Evolutionary conservation across 192 early-diverging fungal genomes (phyloP).

Genomic region (Entomortierella beljakovae): DNA sequence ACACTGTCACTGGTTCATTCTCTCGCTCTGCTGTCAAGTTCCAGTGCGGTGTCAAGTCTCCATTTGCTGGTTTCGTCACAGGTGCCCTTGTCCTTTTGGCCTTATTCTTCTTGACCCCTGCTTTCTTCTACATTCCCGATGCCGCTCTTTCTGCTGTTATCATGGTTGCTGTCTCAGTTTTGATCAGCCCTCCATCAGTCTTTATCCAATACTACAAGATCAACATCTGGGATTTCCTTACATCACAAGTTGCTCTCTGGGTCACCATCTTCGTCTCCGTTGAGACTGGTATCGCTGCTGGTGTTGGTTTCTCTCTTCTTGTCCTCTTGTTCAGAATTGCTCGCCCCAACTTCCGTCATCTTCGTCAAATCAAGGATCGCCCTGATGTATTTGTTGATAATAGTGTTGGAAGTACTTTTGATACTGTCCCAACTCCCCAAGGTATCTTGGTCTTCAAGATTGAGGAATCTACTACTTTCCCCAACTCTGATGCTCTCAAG

Average conservation of each 20-base stretch:
- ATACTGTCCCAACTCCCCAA: slow-evolving; percentile 58
- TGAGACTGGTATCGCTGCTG: slow-evolving; percentile 85
- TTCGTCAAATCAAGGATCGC: slow-evolving; percentile 58
- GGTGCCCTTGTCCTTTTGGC: slow-evolving; percentile 84
- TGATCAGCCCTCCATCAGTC: slow-evolving; percentile 72
- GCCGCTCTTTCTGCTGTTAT: slow-evolving; percentile 87
- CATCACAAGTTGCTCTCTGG: slow-evolving; percentile 43
- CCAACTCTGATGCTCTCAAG: slow-evolving; percentile 64
- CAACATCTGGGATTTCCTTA: slow-evolving; percentile 60
- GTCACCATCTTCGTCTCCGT: slow-evolving; percentile 66
- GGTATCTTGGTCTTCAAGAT: slow-evolving; percentile 80
- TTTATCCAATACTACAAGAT: slow-evolving; percentile 72
- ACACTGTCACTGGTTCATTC: slow-evolving; percentile 94
- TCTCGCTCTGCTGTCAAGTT: slow-evolving; percentile 93
- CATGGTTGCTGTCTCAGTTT: slow-evolving; percentile 85
- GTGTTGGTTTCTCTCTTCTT: slow-evolving; percentile 76
- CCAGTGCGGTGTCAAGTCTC: slow-evolving; percentile 86
- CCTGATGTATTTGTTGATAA: slow-evolving; percentile 31
- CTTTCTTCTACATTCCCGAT: slow-evolving; percentile 88
- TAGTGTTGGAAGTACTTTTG: slow-evolving; percentile 12
- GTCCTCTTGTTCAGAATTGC: slow-evolving; percentile 87
- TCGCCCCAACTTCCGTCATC: slow-evolving; percentile 67
- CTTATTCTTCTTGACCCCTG: slow-evolving; percentile 83
- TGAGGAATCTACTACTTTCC: slow-evolving; percentile 75
- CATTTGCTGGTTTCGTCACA: slow-evolving; percentile 82